Evolutionary conservation across 2,329 filamentous ascomycete genomes (phyloP), one percentile per base, ranked within the genome.

Genomic region (Fusarium napiforme): DNA sequence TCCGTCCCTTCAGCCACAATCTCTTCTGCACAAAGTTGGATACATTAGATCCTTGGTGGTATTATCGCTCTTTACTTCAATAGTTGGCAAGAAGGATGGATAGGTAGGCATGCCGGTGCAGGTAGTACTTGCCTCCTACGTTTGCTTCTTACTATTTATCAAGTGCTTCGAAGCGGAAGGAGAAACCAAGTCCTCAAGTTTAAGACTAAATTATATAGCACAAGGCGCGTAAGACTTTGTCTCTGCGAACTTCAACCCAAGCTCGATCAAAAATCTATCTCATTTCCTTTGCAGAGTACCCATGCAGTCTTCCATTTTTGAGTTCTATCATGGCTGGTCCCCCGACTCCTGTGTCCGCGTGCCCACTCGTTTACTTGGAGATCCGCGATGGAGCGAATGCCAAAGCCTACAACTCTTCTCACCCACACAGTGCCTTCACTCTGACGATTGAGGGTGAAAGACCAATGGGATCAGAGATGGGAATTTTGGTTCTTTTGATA

Each of bases 341-440:
- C 23, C 71, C 75, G 16, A 80, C 78, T 14, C 81, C 81, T 16
- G 76, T 82, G 21, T 79, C 75, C 10, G 57, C 67, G 9, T 81
- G 79, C 47, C 75, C 75, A n/a, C 79, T 82, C 45, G 69, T 61
- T 53, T 73, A 75, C 46, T 64, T 82, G 18, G 79, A 82, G 62
- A 75, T 82, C 26, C 73, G 72, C 23, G 73, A 78, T 61, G 75
- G 71, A 19, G 28, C 42, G 11, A 68, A 70, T 10, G 60, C 70
- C 12, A 75, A 65, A 40, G 57, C 72, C 6, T 81, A 76, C 45
- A 71, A 75, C 53, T 74, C 78, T 15, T 55, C 43, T 7, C 69
- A 45, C 10, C 72, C 74, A 28, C 59, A 68, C 11, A 75, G 55
- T 50, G 49, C 67, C 16, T 75, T 81, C 52, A 79, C 73, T 14